A percentile compares a stretch with the other conserved stretches of the same genome.
phyloP scores from a whole-genome alignment of 176 grass and related monocot genomes.

The sorghum (Sorghum bicolor) region DNA sequence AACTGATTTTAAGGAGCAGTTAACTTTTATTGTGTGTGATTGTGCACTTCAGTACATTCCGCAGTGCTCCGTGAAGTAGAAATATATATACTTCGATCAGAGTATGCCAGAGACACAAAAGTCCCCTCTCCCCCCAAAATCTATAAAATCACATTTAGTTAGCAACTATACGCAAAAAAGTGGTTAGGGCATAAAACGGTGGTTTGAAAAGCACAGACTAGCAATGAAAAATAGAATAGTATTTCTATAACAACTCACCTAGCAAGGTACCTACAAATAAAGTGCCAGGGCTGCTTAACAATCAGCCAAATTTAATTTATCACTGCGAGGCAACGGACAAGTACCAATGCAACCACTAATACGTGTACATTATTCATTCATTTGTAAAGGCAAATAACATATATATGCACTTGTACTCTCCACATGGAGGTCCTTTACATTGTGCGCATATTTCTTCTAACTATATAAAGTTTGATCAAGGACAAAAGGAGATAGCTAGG shows the following conservation, averaged over 20 bases:
- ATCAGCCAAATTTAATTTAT: background rate
- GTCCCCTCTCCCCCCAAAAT: too few species aligned
- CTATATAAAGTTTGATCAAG: constrained; percentile 7
- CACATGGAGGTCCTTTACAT: background rate
- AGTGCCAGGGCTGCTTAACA: background rate
- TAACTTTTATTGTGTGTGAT: too few species aligned
- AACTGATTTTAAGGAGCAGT: too few species aligned
- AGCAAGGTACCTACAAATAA: too few species aligned
- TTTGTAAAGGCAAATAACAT: constrained; percentile 5
- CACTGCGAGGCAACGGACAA: background rate
- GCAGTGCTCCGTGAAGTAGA: too few species aligned
- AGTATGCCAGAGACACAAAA: too few species aligned
- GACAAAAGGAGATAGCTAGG: background rate
- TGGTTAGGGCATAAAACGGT: too few species aligned
- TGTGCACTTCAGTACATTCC: too few species aligned
- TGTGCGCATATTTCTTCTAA: background rate
- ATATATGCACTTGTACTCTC: background rate
- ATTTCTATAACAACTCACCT: background rate
- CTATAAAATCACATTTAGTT: too few species aligned
- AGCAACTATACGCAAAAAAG: too few species aligned
- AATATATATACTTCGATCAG: too few species aligned
- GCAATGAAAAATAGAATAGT: background rate
- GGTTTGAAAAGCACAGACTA: background rate
- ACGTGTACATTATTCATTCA: background rate
- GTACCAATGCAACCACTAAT: background rate